Evolutionary conservation across 768 basidiomycete species (phyloP), one percentile per base, ranked within the genome.

Genomic region (Russula vinacea): DNA sequence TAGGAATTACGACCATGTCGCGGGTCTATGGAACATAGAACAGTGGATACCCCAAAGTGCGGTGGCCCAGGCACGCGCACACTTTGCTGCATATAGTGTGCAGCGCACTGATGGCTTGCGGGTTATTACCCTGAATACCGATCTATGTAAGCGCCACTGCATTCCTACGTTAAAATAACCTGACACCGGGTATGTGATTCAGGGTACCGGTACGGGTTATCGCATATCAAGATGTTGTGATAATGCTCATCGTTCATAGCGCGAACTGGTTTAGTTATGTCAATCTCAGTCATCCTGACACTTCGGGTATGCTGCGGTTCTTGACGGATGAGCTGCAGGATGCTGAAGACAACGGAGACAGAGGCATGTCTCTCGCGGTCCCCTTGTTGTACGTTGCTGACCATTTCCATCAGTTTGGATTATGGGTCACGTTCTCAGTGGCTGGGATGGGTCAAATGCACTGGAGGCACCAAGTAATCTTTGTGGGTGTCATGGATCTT

Each of bases 1-100:
- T 44, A 88, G 89, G 90, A 83, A 91, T 69, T 92, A 92, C 68
- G 83, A 90, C 62, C 89, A 90, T 68, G 77, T 92, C 56, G 81
- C 90, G 24, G 69, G 76, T 0, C 80, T 92, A 3, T 92, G 89
- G 89, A 71, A 85, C 68, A 80, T 87, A 62, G 83, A 91, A 69
- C 71, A 80, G 2, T 92, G 90, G 90, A 74, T 92, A 35, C 81
- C 84, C 9, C 75, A 81, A 56, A 76, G 80, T 14, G 83, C 82
- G 7, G 82, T 84, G 2, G 71, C 78, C 42, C 74, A 80, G 42
- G 90, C 89, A 0, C 81, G 80, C 47, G 76, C 85, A 0, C 89
- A 91, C 73, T 91, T 90, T 69, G 79, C 85, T 9, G 90, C 79
- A 13, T 92, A 88, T 71, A 87, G 85, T 78, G 87, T 89, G 32